These are phyloP conservation scores for Cystobasidium sp. DNA, from an alignment of 1,284 basidiomycete genomes.

Conservation along the genomic window DNA sequence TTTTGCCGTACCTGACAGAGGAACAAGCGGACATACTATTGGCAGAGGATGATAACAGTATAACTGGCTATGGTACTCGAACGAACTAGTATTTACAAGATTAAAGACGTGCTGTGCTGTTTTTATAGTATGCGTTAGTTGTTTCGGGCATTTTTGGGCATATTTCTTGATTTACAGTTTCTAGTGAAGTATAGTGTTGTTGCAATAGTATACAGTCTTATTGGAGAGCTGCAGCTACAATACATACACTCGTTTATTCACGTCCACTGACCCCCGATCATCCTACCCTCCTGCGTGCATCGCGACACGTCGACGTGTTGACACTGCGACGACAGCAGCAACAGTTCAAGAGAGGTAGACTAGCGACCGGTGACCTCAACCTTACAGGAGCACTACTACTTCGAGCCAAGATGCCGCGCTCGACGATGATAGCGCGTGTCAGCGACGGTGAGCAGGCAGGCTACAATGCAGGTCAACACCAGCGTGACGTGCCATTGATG, in stretches of 20 bases:
- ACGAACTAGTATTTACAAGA: neutral
- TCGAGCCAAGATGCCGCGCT: slow-evolving; percentile 72
- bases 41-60: neutral
- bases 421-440: slow-evolving; percentile 88
- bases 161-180: too few species aligned
- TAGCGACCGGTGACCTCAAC: neutral
- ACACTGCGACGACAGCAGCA: too few species aligned
- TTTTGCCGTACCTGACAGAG: neutral
- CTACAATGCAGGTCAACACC: slow-evolving; percentile 4
- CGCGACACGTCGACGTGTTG: too few species aligned
- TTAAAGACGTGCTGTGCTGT: too few species aligned
- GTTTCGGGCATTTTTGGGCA: too few species aligned
- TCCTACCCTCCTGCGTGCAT: too few species aligned
- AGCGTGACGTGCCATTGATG: neutral
- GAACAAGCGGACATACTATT: slow-evolving; percentile 18
- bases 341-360: neutral
- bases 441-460: slow-evolving; percentile 64
- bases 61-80: slow-evolving; percentile 14
- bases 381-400: neutral
- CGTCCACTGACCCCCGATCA: too few species aligned
- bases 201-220: too few species aligned
- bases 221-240: too few species aligned
- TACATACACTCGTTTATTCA: too few species aligned
- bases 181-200: too few species aligned
- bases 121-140: too few species aligned